These are phyloP conservation scores for Scheffersomyces cryptocercus DNA, from an alignment of 1,139 yeast species.

Conservation along the genomic window DNA sequence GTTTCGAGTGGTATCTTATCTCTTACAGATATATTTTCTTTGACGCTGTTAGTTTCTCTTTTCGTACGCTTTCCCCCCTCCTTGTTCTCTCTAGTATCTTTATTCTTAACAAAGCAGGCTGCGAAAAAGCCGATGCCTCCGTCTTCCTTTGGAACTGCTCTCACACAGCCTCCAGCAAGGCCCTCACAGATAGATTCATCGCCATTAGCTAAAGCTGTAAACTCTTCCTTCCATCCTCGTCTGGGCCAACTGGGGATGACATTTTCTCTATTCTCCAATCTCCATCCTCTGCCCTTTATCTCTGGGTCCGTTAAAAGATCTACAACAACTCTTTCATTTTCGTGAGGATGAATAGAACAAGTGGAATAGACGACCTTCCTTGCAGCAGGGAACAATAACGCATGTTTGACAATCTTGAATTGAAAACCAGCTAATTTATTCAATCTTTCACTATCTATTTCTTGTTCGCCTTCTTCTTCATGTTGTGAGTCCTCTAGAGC, in stretches of 20 bases:
- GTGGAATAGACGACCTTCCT: conserved; percentile 88
- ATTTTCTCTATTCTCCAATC: conserved; percentile 56
- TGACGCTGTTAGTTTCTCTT: not conserved
- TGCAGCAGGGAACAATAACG: conserved; percentile 77
- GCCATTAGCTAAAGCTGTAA: conserved; percentile 46
- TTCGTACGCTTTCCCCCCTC: not conserved
- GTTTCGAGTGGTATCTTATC: too few relatives aligned
- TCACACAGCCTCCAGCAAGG: conserved; percentile 81
- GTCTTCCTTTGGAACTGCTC: conserved; percentile 82
- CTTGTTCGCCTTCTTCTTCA: conserved; percentile 39
- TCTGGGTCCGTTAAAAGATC: conserved; percentile 67
- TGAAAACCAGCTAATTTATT: conserved; percentile 82
- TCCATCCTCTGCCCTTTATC: conserved; percentile 72
- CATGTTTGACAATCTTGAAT: conserved; percentile 83
- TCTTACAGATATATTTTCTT: too few relatives aligned
- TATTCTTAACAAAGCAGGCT: conserved; percentile 61
- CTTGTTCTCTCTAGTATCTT: not conserved
- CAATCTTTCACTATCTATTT: conserved; percentile 60
- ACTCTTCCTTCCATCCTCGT: conserved; percentile 75
- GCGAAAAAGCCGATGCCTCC: conserved; percentile 99
- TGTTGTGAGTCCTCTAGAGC: conserved; percentile 55
- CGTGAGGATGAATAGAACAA: conserved; percentile 91
- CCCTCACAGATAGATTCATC: conserved; percentile 45
- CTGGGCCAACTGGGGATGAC: conserved; percentile 85
- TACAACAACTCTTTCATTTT: conserved; percentile 88